Evolutionary conservation across 768 basidiomycete species (phyloP).

Genomic region (Phaffia australis): DNA sequence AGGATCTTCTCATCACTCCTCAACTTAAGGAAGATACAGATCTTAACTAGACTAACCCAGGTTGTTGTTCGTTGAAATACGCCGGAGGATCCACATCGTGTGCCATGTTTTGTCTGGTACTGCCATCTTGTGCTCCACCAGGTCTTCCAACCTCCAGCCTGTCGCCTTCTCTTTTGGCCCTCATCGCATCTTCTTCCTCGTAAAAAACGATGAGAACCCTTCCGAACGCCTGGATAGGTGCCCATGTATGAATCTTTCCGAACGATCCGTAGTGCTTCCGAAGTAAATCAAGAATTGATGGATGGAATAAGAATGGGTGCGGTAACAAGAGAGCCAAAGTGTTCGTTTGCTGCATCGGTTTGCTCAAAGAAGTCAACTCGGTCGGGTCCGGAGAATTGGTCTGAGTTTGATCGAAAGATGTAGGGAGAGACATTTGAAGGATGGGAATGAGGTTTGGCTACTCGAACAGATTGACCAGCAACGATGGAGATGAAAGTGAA

Average conservation of each 20-base stretch:
- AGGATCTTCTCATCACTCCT: neutral
- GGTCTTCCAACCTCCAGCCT: conserved; percentile 28
- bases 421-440: too few relatives aligned
- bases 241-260: conserved; percentile 82
- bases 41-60: neutral
- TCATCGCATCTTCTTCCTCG: conserved; percentile 17
- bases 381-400: too few relatives aligned
- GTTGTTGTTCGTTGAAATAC: neutral
- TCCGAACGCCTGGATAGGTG: conserved; percentile 67
- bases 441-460: too few relatives aligned
- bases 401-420: too few relatives aligned
- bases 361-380: too few relatives aligned
- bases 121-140: conserved; percentile 49
- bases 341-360: conserved; percentile 48
- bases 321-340: conserved; percentile 71
- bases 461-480: too few relatives aligned
- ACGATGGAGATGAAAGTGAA: too few relatives aligned
- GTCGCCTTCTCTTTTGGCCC: conserved; percentile 23
- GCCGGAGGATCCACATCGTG: too few relatives aligned
- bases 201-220: conserved; percentile 74
- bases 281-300: conserved; percentile 55
- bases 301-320: conserved; percentile 66
- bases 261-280: conserved; percentile 61
- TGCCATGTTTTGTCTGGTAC: conserved; percentile 33
- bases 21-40: neutral